Evolutionary conservation across 1,284 basidiomycete genomes (phyloP).

Genomic region (Apiotrichum domesticum): DNA sequence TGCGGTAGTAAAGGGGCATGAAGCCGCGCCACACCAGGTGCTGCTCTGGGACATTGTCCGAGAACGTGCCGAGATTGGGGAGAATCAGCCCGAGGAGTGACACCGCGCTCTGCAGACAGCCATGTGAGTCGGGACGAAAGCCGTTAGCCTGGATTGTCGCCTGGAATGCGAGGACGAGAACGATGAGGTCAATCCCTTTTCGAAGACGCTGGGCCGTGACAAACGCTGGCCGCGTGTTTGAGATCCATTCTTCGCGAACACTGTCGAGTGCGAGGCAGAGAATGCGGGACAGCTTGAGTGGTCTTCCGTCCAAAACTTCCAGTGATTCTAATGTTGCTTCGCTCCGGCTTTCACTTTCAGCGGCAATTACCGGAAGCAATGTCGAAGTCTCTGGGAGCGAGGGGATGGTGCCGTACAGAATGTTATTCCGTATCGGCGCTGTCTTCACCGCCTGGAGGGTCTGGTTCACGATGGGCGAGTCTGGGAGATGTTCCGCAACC

Average conservation of each 20-base stretch:
- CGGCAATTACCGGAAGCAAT: no score
- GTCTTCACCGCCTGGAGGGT: slow-evolving; percentile 57
- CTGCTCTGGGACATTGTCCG: slow-evolving; percentile 18
- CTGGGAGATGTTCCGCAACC: slow-evolving; percentile 51
- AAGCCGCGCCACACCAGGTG: slow-evolving; percentile 58
- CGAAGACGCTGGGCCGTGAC: slow-evolving; percentile 60
- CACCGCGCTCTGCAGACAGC: slow-evolving; percentile 13
- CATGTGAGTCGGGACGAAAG: slow-evolving; percentile 41
- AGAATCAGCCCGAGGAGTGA: slow-evolving; percentile 17
- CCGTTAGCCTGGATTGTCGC: slow-evolving; percentile 60
- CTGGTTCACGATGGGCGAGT: slow-evolving; percentile 59
- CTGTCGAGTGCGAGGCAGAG: slow-evolving; percentile 58
- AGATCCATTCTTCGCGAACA: slow-evolving; percentile 53
- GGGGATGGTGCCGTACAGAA: slow-evolving; percentile 61
- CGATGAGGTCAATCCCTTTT: slow-evolving; percentile 60
- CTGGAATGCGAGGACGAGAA: slow-evolving; percentile 63
- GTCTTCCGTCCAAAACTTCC: slow-evolving; percentile 47
- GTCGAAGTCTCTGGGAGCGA: slow-evolving; percentile 17
- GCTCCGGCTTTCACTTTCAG: no score
- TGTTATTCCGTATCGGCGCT: slow-evolving; percentile 60
- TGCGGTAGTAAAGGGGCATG: slow-evolving; percentile 55
- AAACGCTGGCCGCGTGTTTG: slow-evolving; percentile 10
- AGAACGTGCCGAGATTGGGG: slow-evolving; percentile 13
- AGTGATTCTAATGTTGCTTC: slow-evolving; percentile 39
- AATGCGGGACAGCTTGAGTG: slow-evolving; percentile 61